Conservation (phyloP, 352 stramenopile genomes). For the Globisporangium lucens region DNA sequence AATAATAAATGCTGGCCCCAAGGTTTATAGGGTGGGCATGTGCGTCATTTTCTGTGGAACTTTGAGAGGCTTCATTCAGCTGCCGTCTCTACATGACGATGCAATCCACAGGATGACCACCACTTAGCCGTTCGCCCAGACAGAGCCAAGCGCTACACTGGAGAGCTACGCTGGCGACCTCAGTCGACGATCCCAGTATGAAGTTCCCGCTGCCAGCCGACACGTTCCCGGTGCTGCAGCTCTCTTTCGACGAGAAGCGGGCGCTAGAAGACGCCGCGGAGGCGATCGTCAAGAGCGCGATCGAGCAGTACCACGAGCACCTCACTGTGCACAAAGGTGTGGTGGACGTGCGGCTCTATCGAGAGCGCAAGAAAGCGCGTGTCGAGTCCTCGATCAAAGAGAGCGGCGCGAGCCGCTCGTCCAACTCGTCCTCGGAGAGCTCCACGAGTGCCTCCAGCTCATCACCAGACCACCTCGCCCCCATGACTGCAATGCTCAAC, state of each 20-base stretch:
- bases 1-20: too few relatives aligned
- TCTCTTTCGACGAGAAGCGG: neutral
- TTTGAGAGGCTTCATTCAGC: too few relatives aligned
- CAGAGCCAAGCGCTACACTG: too few relatives aligned
- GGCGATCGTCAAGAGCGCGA: neutral
- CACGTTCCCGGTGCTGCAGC: neutral
- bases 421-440: neutral
- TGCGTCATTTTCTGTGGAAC: too few relatives aligned
- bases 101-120: too few relatives aligned
- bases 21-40: too few relatives aligned
- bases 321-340: neutral
- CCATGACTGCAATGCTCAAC: slow-evolving; percentile 18
- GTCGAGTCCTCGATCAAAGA: slow-evolving; percentile 14
- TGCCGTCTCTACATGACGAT: too few relatives aligned
- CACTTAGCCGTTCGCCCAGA: too few relatives aligned
- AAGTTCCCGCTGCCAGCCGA: neutral
- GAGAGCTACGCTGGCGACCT: neutral
- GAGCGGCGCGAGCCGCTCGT: neutral
- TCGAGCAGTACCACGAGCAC: neutral
- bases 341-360: slow-evolving; percentile 13
- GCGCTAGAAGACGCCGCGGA: neutral
- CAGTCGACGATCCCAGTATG: neutral
- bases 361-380: neutral
- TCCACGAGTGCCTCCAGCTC: neutral
- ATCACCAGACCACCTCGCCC: neutral